A percentile compares a stretch with the other conserved stretches of the same genome.
phyloP scores from a whole-genome alignment of 805 yeast genomes.

The Spathaspora sp. region DNA sequence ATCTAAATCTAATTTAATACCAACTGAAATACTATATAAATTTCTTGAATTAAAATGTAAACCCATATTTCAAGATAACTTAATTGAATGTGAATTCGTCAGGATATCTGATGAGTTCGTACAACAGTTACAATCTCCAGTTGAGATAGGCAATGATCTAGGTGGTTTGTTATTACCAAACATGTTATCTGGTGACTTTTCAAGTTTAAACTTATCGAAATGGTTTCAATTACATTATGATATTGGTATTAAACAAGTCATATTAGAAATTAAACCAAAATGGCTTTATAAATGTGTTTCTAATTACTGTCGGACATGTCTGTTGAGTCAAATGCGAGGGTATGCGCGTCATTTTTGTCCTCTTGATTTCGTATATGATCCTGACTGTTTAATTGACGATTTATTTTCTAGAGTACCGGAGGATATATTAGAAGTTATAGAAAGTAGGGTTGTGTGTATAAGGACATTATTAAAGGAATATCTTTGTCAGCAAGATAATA shows the following conservation, averaged over 20 bases:
- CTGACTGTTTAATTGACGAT: constrained; percentile 33
- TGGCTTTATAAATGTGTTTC: constrained; percentile 49
- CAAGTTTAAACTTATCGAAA: constrained; percentile 21
- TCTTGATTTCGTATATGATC: constrained; percentile 32
- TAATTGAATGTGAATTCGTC: constrained; percentile 28
- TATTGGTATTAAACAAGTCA: constrained; percentile 7
- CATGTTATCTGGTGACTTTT: constrained; percentile 25
- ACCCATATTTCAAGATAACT: constrained; percentile 23
- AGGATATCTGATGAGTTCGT: constrained; percentile 28
- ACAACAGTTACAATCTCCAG: constrained; percentile 21
- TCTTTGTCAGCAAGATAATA: constrained; percentile 24
- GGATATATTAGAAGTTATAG: constrained; percentile 15
- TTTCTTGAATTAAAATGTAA: constrained; percentile 35
- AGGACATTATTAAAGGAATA: constrained; percentile 29
- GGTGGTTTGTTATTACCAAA: constrained; percentile 44
- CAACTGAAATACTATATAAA: constrained; percentile 38
- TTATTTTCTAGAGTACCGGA: constrained; percentile 20
- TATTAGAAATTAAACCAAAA: constrained; percentile 57
- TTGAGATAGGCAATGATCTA: constrained; percentile 28
- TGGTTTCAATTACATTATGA: constrained; percentile 28
- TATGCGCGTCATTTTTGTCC: constrained; percentile 44
- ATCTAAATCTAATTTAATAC: constrained; percentile 29
- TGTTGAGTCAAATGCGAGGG: constrained; percentile 37
- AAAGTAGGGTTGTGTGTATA: constrained; percentile 27
- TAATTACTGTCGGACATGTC: constrained; percentile 55